Evolutionary conservation across 225 moss, liverwort and hornwort genomes (phyloP), one percentile per base, ranked within the genome.

Genomic region (Sphagnum tenellum): DNA sequence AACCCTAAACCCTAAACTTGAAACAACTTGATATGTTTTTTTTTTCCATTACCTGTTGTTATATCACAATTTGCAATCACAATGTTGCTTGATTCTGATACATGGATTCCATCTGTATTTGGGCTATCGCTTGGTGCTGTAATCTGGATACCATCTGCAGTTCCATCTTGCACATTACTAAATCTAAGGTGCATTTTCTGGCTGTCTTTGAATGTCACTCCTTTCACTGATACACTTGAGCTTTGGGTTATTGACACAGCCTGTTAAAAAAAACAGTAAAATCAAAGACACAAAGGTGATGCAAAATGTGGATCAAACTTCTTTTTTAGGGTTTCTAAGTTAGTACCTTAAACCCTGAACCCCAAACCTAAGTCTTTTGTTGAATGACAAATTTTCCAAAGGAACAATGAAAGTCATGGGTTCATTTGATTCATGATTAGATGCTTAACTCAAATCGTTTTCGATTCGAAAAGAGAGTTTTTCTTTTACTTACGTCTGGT

Each of bases 61-160:
- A 93, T 86, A 44, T 66, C 47, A 7, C 72, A 75, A 63, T 85
- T 73, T 69, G 75, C 47, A 9, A 94, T 81, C 56, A 56, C 73
- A 46, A 89, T 90, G 4, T 65, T 14, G 8, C 84, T 86, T 3
- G 76, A 61, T 45, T 66, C 70, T 67, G 84, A 81, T 13, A 94
- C 50, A 60, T 94, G 94, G 64, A 94, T 87, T 3, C 94, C 94
- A 6, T 94, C 90, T 0, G 94, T 90, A 62, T 90, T 94, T 7
- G 90, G 94, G 64, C 88, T 87, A 3, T 29, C 5, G 0, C 12
- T 76, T 0, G 89, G 81, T 45, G 82, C 78, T 0, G 44, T 7
- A 8, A 94, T 75, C 2, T 66, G 77, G 3, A 90, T 57, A 47
- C 77, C 78, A 14, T 55, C 52, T 3, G 84, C 73, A 58, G 3